Evolutionary conservation across 305 asterid species (phyloP), one percentile per base, ranked within the genome.

Genomic region (Ruellia speciosa): DNA sequence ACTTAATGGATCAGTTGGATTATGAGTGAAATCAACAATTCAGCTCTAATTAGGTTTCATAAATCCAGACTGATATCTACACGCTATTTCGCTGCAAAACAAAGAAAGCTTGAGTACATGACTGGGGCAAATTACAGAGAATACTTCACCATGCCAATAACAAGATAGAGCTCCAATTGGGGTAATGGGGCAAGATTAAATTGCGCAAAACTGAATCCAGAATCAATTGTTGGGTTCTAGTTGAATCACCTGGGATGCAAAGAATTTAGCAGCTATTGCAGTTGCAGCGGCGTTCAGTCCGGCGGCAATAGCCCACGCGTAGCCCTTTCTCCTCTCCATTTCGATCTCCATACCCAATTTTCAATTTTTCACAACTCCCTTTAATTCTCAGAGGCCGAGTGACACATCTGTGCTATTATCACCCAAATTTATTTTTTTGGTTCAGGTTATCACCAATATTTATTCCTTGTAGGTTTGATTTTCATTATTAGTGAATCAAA

Each of bases 201-300:
- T 12, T 24, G 8, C 46, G 12, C 6, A 37, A 37, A 37, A 3
- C 12, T 37, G 11, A 37, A 37, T 37, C 35, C 14, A 51, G 37
- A 58, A 58, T 40, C 20, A 8, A 58, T 18, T 20, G 6, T 3
- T 59, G 35, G 20, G 11, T 14, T 17, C 5, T 24, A 6, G 58
- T 18, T 1, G 5, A 20, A 18, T 60, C 51, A 87, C 97, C 90
- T 79, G 86, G 4, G 86, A 70, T 4, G 77, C 50, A 67, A 90
- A 87, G 81, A 74, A 76, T 70, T 90, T 90, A 28, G 97, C 96
- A 19, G 87, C 74, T 14, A 90, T 73, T 67, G 97, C 94, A 49
- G 97, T 90, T 5, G 87, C 77, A 52, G 97, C 96, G 34, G 96
- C 97, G 76, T 80, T 87, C 63, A 82, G 19, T 60, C 97, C 97